These are phyloP conservation scores for Jamesozyma hellenica DNA, from an alignment of 805 yeast genomes.

Conservation along the genomic window DNA sequence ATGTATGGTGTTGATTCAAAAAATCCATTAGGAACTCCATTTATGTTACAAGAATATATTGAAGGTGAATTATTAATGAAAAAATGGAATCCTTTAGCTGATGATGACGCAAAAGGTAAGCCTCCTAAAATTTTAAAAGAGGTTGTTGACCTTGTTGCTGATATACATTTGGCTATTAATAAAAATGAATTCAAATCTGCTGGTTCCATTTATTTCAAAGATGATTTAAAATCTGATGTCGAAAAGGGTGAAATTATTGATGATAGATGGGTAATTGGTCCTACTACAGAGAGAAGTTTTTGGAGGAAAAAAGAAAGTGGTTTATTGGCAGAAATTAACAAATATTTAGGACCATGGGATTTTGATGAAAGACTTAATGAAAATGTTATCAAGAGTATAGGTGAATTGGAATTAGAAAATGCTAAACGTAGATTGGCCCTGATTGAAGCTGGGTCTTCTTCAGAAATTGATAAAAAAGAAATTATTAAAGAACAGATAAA, in stretches of 20 bases:
- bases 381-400: constrained; percentile 55
- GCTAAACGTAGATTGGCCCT: constrained; percentile 41
- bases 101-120: constrained; percentile 39
- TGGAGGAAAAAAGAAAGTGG: constrained; percentile 47
- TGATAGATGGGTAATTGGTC: constrained; percentile 79
- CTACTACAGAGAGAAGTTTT: constrained; percentile 70
- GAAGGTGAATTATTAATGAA: constrained; percentile 80
- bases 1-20: constrained; percentile 50
- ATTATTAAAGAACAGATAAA: constrained; percentile 42
- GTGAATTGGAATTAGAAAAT: constrained; percentile 55
- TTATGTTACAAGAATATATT: constrained; percentile 67
- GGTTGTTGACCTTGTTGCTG: constrained; percentile 66
- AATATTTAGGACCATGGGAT: constrained; percentile 68
- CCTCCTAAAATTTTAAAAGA: constrained; percentile 40
- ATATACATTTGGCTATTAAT: constrained; percentile 48
- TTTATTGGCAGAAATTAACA: constrained; percentile 31
- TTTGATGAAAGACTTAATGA: constrained; percentile 37
- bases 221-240: constrained; percentile 1
- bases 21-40: constrained; percentile 65
- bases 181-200: constrained; percentile 53
- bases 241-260: constrained; percentile 5
- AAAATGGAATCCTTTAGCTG: constrained; percentile 79
- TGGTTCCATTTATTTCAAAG: constrained; percentile 70
- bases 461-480: constrained; percentile 23
- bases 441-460: constrained; percentile 7